Evolutionary conservation across 768 basidiomycete species (phyloP).

Genomic region (Rhizopogon sp.): DNA sequence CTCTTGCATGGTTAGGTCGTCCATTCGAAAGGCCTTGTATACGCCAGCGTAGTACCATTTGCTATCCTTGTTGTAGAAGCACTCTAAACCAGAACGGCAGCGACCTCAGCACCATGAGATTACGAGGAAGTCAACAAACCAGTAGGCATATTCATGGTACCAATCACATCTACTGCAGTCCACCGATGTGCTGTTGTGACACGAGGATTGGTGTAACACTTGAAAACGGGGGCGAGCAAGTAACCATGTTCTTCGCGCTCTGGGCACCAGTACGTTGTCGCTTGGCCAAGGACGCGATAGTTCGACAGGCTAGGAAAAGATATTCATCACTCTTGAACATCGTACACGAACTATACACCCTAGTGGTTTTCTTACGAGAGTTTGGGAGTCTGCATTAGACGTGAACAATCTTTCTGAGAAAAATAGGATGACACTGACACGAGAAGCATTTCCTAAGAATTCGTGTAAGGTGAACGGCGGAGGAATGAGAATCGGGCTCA

Average conservation of each 20-base stretch:
- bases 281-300: conserved; percentile 62
- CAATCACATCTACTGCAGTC: conserved; percentile 57
- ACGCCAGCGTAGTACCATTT: conserved; percentile 84
- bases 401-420: background rate
- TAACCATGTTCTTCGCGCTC: conserved; percentile 83
- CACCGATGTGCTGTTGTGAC: conserved; percentile 75
- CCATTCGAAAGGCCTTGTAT: conserved; percentile 62
- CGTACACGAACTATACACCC: background rate
- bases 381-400: conserved; percentile 41
- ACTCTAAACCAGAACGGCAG: conserved; percentile 41
- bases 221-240: conserved; percentile 66
- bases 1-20: conserved; percentile 60
- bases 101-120: background rate
- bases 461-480: conserved; percentile 62
- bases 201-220: conserved; percentile 76
- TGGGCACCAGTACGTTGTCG: conserved; percentile 74
- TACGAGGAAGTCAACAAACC: conserved; percentile 32
- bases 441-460: conserved; percentile 53
- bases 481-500: conserved; percentile 68
- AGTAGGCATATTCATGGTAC: conserved; percentile 55
- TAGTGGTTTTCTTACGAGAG: conserved; percentile 40
- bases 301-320: conserved; percentile 46
- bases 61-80: conserved; percentile 77
- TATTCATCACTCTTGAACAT: background rate
- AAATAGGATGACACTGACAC: conserved; percentile 36